Conservation (phyloP, 148 eudicot species). For the Rhododendron mucronatum region DNA sequence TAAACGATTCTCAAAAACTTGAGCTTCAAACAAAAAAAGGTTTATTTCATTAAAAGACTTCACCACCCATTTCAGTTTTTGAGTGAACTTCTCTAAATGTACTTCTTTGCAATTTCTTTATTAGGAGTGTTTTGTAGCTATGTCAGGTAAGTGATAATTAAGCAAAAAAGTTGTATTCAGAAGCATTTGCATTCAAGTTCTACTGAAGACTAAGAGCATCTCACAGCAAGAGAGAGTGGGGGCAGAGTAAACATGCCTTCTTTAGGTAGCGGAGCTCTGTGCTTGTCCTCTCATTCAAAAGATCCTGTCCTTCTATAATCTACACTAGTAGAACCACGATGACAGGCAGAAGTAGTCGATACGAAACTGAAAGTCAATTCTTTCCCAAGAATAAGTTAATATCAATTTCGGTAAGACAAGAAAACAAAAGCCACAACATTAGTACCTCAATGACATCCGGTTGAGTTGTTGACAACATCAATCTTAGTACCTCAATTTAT, state of each 20-base stretch:
- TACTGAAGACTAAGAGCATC: not conserved
- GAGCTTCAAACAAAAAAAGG: not conserved
- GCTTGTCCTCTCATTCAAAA: constrained; percentile 82
- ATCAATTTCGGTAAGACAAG: not conserved
- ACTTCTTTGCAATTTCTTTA: not conserved
- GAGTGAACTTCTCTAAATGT: not conserved
- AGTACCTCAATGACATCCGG: not conserved
- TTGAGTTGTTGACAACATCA: not conserved
- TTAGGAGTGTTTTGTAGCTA: not conserved
- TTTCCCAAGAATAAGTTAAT: not conserved
- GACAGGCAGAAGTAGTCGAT: not conserved
- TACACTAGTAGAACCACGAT: constrained; percentile 25
- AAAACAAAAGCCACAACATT: not conserved
- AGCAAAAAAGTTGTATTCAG: not conserved
- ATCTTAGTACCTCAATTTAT: not conserved
- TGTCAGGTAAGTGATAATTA: not conserved
- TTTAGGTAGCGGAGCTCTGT: constrained; percentile 75
- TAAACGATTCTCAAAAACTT: not conserved
- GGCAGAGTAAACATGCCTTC: constrained; percentile 44
- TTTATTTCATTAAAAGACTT: not conserved
- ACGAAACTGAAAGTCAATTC: not conserved
- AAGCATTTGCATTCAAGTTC: not conserved
- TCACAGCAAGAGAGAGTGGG: not conserved
- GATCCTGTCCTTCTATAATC: constrained; percentile 91
- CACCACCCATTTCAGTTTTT: not conserved